Evolutionary conservation across 345 rosid genomes (phyloP), one percentile per base, ranked within the genome.

Genomic region (Linum usitatissimum): DNA sequence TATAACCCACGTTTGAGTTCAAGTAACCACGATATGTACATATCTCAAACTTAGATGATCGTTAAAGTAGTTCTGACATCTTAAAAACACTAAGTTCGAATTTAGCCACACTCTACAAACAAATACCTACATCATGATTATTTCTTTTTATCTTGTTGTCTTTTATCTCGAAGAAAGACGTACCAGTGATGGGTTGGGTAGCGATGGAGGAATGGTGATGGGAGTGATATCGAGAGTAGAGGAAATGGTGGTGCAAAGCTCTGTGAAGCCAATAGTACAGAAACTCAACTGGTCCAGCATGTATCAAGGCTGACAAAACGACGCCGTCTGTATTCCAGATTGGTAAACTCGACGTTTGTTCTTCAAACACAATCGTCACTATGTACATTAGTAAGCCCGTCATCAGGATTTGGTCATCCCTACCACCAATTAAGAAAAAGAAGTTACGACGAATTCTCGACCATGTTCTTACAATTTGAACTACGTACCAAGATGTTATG

Each of bases 161-260:
- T 23, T 2, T 23, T 23, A 23, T 23, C 28, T 23, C 28, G 28
- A 23, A 23, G 28, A 23, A 23, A 23, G 28, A 2, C 28, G 28
- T 23, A 23, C 28, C 30, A 10, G 66, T 42, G 6, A 69, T 70
- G 49, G 74, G 74, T 20, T 70, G 36, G 18, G 74, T 64, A 51
- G 54, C 65, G 31, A 71, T 65, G 19, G 70, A 71, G 18, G 74
- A 61, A 55, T 71, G 74, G 20, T 71, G 74, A 31, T 71, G 74
- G 5, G 74, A 71, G 38, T 71, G 70, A 23, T 71, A 71, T 10
- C 66, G 69, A 15, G 66, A 55, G 49, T 61, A 71, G 59, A 71
- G 70, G 30, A 28, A 61, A 15, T 60, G 65, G 20, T 71, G 69
- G 17, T 69, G 73, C 42, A 68, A 23, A 1, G 66, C 61, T 55